Base-by-base conservation (phyloP, 805 yeast genomes). In the Metschnikowia proteae region DNA sequence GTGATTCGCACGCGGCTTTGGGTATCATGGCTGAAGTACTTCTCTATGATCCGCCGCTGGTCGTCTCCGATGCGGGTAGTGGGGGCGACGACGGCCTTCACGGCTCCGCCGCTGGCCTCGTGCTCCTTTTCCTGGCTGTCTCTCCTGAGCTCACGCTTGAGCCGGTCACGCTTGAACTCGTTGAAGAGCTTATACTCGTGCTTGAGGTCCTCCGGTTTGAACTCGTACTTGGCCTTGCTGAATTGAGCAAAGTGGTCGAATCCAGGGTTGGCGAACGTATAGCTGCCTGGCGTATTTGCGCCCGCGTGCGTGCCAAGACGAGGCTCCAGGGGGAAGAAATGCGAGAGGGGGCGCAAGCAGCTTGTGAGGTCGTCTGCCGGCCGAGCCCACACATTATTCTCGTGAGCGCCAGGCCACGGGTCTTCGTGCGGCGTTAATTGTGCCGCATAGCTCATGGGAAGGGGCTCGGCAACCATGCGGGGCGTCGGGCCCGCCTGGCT, bases 1-100 rank as follows among this genome's bases (percentile, higher is more conserved):
- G 68, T 68, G n/a, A 70, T 71, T 41, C 66, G 62, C 7, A 73
- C 75, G 31, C 76, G 55, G 47, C 66, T 60, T 54, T 70, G 75
- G 5, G 69, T 65, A 51, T 73, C 78, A 5, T 45, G 46, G 30
- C 65, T 63, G 55, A 73, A 73, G 54, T 73, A 73, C 22, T 62
- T 67, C 43, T 28, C 43, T 11, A 34, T 35, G 36, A 13, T 36
- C 25, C 35, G 35, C 3, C 25, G 33, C 6, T 43, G 36, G 22
- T 36, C 41, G 29, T 35, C 36, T 35, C 36, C n/a, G 11, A 40
- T 30, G 28, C 31, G 25, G 29, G 29, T 30, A 6, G 11, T 9
- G 5, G 26, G 11, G 17, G 25, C 39, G 30, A 37, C 25, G 7
- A n/a, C 13, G 9, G 17, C 13, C 10, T 31, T 11, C 34, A 5